Evolutionary conservation across 2,329 filamentous ascomycete species (phyloP).

Genomic region (Pseudogymnoascus sp.): DNA sequence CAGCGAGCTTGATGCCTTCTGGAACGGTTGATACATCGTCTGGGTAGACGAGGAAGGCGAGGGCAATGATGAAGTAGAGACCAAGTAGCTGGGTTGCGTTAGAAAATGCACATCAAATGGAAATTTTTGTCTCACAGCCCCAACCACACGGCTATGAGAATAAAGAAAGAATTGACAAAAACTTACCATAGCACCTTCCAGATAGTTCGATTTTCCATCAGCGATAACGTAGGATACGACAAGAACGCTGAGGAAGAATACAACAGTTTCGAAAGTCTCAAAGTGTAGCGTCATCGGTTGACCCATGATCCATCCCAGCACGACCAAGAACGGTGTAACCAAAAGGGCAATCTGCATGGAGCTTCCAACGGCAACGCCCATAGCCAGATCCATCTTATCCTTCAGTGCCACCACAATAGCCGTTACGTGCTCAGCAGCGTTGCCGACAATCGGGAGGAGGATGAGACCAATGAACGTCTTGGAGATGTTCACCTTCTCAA

Average conservation of each 20-base stretch:
- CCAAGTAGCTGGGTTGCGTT: constrained; percentile 22
- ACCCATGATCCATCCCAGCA: constrained; percentile 68
- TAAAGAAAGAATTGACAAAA: neutral
- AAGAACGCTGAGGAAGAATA: constrained; percentile 67
- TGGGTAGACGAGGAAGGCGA: constrained; percentile 54
- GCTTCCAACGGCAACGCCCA: constrained; percentile 74
- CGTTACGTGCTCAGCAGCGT: constrained; percentile 74
- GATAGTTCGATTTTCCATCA: constrained; percentile 76
- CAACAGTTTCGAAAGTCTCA: constrained; percentile 70
- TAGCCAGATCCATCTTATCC: constrained; percentile 69
- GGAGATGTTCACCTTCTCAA: constrained; percentile 62
- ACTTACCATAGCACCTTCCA: constrained; percentile 66
- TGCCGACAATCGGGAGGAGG: constrained; percentile 71
- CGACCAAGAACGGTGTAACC: constrained; percentile 71
- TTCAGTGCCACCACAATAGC: constrained; percentile 70
- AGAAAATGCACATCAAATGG: neutral
- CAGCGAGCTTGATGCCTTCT: neutral
- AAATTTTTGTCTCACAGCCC: constrained; percentile 18
- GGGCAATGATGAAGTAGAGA: constrained; percentile 49
- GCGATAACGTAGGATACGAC: constrained; percentile 71
- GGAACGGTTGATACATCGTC: constrained; percentile 34
- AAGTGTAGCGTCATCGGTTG: constrained; percentile 72
- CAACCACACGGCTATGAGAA: constrained; percentile 24
- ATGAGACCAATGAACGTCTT: constrained; percentile 77
- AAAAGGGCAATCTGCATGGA: constrained; percentile 77